These are phyloP conservation scores for Trametes pubescens DNA, from an alignment of 1,284 basidiomycete species.

Conservation along the genomic window DNA sequence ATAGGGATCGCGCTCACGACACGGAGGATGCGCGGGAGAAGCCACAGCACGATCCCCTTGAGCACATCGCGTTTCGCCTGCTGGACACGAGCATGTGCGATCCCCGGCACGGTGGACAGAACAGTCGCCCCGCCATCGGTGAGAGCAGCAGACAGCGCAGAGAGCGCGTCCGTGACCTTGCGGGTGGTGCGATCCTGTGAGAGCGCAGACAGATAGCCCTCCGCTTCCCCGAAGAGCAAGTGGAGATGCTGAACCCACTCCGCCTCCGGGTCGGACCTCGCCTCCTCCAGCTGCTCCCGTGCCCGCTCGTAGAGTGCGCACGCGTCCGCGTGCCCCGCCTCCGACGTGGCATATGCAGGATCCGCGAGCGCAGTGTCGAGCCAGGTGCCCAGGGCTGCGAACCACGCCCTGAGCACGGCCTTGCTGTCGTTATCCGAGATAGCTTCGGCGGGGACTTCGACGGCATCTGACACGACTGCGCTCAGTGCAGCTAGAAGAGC, in stretches of 20 bases:
- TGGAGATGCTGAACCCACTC: constrained; percentile 42
- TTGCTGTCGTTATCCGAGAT: constrained; percentile 13
- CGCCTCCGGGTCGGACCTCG: constrained; percentile 33
- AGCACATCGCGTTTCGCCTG: constrained; percentile 17
- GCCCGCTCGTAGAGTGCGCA: constrained; percentile 51
- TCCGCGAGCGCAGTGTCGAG: constrained; percentile 22
- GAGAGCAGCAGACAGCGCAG: constrained; percentile 40
- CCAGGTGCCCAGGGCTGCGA: constrained; percentile 38
- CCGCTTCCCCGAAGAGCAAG: constrained; percentile 43
- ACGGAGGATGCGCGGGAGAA: constrained; percentile 14
- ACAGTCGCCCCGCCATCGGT: constrained; percentile 11
- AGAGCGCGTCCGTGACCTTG: constrained; percentile 44
- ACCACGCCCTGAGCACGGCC: constrained; percentile 40
- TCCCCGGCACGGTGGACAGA: constrained; percentile 28
- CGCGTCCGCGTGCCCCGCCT: constrained; percentile 22
- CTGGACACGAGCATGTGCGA: constrained; percentile 8
- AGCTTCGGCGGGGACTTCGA: constrained; percentile 36
- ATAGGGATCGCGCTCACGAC: constrained; percentile 21
- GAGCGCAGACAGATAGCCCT: constrained; percentile 45
- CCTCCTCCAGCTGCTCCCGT: constrained; percentile 36
- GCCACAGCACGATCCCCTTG: constrained; percentile 9
- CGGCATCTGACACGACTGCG: constrained; percentile 37
- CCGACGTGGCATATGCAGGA: constrained; percentile 14
- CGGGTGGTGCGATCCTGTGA: constrained; percentile 48
- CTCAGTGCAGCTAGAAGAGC: constrained; percentile 43